These are phyloP conservation scores for Wallacemonas sp. DNA, from an alignment of 208 protist genomes.

Conservation along the genomic window DNA sequence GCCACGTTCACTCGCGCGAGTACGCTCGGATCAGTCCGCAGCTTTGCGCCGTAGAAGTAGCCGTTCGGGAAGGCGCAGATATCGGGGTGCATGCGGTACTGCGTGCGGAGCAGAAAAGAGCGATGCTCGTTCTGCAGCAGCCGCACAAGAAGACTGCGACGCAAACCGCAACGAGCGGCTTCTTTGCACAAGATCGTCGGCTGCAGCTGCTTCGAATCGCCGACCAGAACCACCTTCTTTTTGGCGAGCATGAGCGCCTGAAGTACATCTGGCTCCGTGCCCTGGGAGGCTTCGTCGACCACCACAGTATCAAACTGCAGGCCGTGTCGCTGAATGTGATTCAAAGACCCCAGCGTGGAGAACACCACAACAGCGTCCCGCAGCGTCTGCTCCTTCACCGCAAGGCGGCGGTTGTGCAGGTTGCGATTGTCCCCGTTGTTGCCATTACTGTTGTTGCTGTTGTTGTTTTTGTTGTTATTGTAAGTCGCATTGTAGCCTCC, in stretches of 20 bases:
- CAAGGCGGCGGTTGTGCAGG: background rate
- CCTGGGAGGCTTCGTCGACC: conserved; percentile 93
- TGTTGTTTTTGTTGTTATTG: conserved; percentile 7
- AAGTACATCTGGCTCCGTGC: conserved; percentile 84
- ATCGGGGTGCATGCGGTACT: conserved; percentile 92
- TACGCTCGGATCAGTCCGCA: conserved; percentile 52
- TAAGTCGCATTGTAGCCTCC: too few relatives aligned
- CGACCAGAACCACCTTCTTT: conserved; percentile 72
- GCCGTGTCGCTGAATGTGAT: conserved; percentile 42
- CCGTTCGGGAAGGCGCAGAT: conserved; percentile 84
- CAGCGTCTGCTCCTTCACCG: conserved; percentile 31
- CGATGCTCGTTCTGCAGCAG: conserved; percentile 59
- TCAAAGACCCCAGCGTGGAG: conserved; percentile 83
- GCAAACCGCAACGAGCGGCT: conserved; percentile 55
- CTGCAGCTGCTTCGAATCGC: conserved; percentile 91
- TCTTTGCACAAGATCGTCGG: conserved; percentile 76
- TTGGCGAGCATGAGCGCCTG: conserved; percentile 64
- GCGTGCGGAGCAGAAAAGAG: conserved; percentile 72
- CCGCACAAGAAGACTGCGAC: conserved; percentile 72
- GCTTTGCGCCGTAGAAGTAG: conserved; percentile 74
- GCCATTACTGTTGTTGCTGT: background rate
- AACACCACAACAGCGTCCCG: conserved; percentile 49
- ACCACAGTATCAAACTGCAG: conserved; percentile 81
- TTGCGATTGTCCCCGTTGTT: background rate
- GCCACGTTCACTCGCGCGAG: conserved; percentile 12